phyloP scores from a whole-genome alignment of 1,284 basidiomycete genomes.

The Tremellales sp. region DNA sequence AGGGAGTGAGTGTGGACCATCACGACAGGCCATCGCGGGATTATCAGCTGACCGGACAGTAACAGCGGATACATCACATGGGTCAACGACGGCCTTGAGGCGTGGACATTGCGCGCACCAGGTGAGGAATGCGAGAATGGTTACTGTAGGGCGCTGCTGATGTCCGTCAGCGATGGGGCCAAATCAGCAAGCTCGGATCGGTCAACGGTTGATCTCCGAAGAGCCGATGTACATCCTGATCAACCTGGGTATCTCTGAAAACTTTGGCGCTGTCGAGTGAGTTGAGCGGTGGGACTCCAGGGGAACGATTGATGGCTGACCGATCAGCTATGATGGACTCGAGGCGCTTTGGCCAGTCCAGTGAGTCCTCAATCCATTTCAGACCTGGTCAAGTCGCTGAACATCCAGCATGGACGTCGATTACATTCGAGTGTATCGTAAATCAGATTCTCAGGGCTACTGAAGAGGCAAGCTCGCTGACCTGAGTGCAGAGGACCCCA shows the following conservation, averaged over 20 bases:
- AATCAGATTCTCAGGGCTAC: conserved; percentile 5
- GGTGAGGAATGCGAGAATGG: not conserved
- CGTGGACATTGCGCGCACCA: conserved; percentile 55
- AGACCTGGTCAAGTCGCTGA: not conserved
- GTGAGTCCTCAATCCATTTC: conserved; percentile 10
- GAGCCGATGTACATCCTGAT: conserved; percentile 59
- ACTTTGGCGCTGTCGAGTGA: conserved; percentile 67
- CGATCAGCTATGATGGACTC: conserved; percentile 32
- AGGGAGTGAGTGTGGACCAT: conserved; percentile 40
- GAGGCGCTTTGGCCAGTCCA: conserved; percentile 34
- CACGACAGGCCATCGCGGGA: not conserved
- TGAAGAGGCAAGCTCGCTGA: not conserved
- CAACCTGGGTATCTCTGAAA: conserved; percentile 69
- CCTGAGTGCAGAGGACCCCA: conserved; percentile 38
- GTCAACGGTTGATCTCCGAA: conserved; percentile 65
- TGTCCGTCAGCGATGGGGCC: conserved; percentile 57
- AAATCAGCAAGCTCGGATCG: conserved; percentile 55
- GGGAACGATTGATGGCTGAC: not conserved
- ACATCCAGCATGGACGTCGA: conserved; percentile 38
- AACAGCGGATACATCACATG: conserved; percentile 61
- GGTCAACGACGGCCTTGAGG: conserved; percentile 56
- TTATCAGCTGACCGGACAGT: conserved; percentile 36
- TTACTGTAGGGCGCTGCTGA: not conserved
- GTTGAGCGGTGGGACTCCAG: not conserved
- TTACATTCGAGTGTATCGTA: conserved; percentile 47